Conservation (phyloP, 768 basidiomycete genomes). For the Terana coerulea region DNA sequence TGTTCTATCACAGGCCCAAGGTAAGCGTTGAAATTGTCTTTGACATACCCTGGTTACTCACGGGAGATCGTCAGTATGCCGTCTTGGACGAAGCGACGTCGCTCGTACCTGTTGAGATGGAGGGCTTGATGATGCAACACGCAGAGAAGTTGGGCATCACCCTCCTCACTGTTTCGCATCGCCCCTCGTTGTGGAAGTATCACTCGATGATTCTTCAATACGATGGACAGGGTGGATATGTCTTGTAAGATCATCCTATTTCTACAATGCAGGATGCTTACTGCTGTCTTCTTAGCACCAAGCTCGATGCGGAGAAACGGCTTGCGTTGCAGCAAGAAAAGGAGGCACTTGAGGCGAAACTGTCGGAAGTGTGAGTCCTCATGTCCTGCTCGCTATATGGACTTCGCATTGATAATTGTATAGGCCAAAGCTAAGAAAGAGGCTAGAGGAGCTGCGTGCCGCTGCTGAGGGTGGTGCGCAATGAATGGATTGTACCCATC, state of each 20-base stretch:
- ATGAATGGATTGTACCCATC: neutral
- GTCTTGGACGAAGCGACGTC: slow-evolving; percentile 97
- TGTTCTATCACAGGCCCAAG: slow-evolving; percentile 95
- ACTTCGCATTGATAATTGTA: neutral
- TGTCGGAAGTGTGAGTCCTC: slow-evolving; percentile 78
- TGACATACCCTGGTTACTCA: neutral
- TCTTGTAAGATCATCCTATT: slow-evolving; percentile 72
- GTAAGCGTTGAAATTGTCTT: slow-evolving; percentile 29
- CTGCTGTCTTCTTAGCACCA: slow-evolving; percentile 50
- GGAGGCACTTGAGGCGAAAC: slow-evolving; percentile 77
- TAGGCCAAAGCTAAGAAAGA: slow-evolving; percentile 79
- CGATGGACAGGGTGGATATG: slow-evolving; percentile 92
- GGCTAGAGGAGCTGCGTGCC: slow-evolving; percentile 62
- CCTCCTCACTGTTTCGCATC: slow-evolving; percentile 90
- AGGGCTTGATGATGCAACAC: slow-evolving; percentile 92
- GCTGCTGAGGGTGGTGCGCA: slow-evolving; percentile 18
- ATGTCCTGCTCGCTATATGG: neutral
- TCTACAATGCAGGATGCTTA: neutral
- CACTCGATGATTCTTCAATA: slow-evolving; percentile 87
- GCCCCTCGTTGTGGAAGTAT: slow-evolving; percentile 91
- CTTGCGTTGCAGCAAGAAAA: slow-evolving; percentile 94
- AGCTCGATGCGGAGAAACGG: slow-evolving; percentile 85
- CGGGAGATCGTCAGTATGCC: slow-evolving; percentile 65
- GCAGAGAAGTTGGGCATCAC: slow-evolving; percentile 88
- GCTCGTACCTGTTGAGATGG: slow-evolving; percentile 88